Evolutionary conservation across 257 asterid species (phyloP).

Genomic region (Capsicum baccatum): DNA sequence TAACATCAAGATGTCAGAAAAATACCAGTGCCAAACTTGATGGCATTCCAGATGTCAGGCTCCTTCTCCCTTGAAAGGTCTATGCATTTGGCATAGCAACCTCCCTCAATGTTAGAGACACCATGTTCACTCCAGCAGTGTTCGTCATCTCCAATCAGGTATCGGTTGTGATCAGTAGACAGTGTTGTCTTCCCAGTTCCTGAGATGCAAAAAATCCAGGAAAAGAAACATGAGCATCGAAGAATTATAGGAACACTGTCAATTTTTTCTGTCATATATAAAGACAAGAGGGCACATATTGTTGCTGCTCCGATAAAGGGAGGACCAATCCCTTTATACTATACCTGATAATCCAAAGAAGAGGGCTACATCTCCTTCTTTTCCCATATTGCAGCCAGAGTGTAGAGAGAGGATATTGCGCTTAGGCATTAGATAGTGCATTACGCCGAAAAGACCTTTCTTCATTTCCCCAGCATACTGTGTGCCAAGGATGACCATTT

Average conservation of each 20-base stretch:
- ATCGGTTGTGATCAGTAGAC: conserved; percentile 87
- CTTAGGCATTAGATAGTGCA: conserved; percentile 99
- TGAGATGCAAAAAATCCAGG: conserved; percentile 30
- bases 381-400: conserved; percentile 93
- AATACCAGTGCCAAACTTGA: conserved; percentile 86
- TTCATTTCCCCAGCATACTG: conserved; percentile 99
- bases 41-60: conserved; percentile 98
- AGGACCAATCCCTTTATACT: conserved; percentile 27
- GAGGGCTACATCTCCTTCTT: conserved; percentile 90
- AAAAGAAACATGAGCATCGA: conserved; percentile 5
- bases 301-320: conserved; percentile 33
- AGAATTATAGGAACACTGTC: not conserved
- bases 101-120: conserved; percentile 94
- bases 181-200: conserved; percentile 96
- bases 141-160: conserved; percentile 94
- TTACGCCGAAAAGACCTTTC: conserved; percentile 86
- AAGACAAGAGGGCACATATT: conserved; percentile 13
- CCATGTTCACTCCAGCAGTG: conserved; percentile 96
- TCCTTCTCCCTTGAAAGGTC: conserved; percentile 88
- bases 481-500: conserved; percentile 96
- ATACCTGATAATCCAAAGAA: conserved; percentile 93
- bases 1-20: not conserved
- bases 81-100: conserved; percentile 94
- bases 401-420: conserved; percentile 87
- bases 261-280: conserved; percentile 16